phyloP scores from a whole-genome alignment of 106 monocot genomes.

The Phalaenopsis aphrodite region DNA sequence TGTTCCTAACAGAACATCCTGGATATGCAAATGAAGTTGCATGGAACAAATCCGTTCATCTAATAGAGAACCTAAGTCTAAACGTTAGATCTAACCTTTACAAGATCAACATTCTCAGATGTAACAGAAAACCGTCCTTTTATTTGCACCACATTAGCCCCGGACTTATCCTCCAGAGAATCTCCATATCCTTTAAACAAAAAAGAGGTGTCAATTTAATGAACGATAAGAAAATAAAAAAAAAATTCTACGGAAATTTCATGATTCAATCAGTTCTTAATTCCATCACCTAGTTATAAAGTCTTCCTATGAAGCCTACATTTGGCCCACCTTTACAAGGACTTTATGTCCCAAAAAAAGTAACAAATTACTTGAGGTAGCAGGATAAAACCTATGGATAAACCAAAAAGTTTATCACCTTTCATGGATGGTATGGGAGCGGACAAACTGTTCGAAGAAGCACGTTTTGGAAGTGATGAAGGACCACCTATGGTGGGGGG shows the following conservation, averaged over 20 bases:
- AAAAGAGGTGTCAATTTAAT: neutral
- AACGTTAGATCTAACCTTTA: slow-evolving; percentile 36
- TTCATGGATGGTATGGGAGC: slow-evolving; percentile 37
- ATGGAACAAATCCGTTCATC: neutral
- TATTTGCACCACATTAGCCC: slow-evolving; percentile 62
- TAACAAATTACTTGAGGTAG: neutral
- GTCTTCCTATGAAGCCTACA: too few relatives aligned
- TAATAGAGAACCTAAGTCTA: neutral
- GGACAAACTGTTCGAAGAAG: slow-evolving; percentile 90
- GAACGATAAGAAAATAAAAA: neutral
- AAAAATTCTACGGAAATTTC: neutral
- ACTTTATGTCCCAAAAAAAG: slow-evolving; percentile 21
- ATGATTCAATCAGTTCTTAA: neutral
- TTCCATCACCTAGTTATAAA: too few relatives aligned
- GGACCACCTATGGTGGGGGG: slow-evolving; percentile 74
- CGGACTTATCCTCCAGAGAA: slow-evolving; percentile 48
- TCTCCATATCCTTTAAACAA: slow-evolving; percentile 47
- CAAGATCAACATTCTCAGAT: slow-evolving; percentile 80
- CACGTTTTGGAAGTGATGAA: slow-evolving; percentile 79
- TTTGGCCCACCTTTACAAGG: neutral
- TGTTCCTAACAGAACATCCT: slow-evolving; percentile 46
- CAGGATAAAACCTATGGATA: neutral
- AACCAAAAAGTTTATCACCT: neutral
- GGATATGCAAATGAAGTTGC: slow-evolving; percentile 9
- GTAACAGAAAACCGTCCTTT: slow-evolving; percentile 88